Evolutionary conservation across 495 filamentous ascomycete species (phyloP).

Genomic region (Neurospora sp.): DNA sequence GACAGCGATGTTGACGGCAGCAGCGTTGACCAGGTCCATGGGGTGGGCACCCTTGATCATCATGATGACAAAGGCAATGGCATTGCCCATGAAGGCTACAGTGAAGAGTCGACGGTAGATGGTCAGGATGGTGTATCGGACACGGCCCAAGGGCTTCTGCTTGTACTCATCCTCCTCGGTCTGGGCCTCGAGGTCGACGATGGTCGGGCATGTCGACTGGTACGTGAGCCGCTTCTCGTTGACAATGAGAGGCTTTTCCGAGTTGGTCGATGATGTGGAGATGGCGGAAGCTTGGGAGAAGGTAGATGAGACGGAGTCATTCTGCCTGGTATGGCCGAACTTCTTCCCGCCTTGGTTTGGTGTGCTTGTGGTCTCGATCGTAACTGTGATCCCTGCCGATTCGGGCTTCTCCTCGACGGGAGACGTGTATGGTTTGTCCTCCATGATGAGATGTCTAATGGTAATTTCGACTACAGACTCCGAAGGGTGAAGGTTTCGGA

Average conservation of each 20-base stretch:
- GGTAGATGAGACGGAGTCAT: neutral
- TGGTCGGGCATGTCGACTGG: neutral
- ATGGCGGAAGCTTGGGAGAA: neutral
- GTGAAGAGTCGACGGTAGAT: constrained; percentile 25
- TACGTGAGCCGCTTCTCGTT: constrained; percentile 1
- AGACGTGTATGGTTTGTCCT: neutral
- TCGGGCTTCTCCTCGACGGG: neutral
- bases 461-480: neutral
- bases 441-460: neutral
- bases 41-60: constrained; percentile 12
- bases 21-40: constrained; percentile 25
- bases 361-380: neutral
- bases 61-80: constrained; percentile 20
- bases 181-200: constrained; percentile 16
- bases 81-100: constrained; percentile 21
- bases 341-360: neutral
- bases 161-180: constrained; percentile 2
- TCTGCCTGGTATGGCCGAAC: neutral
- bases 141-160: constrained; percentile 16
- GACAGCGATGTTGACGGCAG: constrained; percentile 36
- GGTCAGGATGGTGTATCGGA: constrained; percentile 22
- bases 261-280: constrained; percentile 1
- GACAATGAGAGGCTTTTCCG: neutral
- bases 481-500: neutral
- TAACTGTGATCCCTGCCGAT: neutral